These are phyloP conservation scores for Corrigiola litoralis DNA, from an alignment of 179 eudicot genomes.

Conservation along the genomic window DNA sequence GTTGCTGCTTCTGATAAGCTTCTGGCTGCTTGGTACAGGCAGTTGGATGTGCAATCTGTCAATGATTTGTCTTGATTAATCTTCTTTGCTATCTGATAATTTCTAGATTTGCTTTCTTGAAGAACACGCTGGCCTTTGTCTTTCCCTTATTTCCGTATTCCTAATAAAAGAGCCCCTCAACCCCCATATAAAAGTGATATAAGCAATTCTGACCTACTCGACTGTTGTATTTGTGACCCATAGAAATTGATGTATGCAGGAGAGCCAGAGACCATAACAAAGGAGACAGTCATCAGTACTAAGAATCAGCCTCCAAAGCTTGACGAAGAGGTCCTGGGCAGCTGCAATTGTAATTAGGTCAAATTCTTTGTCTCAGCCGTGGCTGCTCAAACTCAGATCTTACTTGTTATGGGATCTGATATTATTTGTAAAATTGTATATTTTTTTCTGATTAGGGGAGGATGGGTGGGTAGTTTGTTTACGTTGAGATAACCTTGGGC, in stretches of 20 bases:
- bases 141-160: too few species aligned
- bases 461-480: constrained; percentile 25
- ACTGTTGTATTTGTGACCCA: background rate
- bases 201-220: background rate
- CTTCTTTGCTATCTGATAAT: too few species aligned
- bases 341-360: constrained; percentile 40
- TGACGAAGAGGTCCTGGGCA: constrained; percentile 52
- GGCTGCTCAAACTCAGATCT: constrained; percentile 22
- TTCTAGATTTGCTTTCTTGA: too few species aligned
- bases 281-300: constrained; percentile 27
- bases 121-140: too few species aligned
- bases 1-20: too few species aligned
- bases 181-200: background rate
- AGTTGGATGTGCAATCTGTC: too few species aligned
- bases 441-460: constrained; percentile 23
- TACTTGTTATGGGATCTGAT: constrained; percentile 28
- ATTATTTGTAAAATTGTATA: constrained; percentile 61
- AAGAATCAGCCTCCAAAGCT: constrained; percentile 49
- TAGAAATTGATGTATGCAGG: constrained; percentile 32
- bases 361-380: constrained; percentile 8
- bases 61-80: too few species aligned
- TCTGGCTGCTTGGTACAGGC: too few species aligned
- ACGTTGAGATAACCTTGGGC: constrained; percentile 25
- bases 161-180: background rate
- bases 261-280: constrained; percentile 48